Evolutionary conservation across 1,139 yeast species (phyloP), one percentile per base, ranked within the genome.

Genomic region (Taphrina wiesneri): DNA sequence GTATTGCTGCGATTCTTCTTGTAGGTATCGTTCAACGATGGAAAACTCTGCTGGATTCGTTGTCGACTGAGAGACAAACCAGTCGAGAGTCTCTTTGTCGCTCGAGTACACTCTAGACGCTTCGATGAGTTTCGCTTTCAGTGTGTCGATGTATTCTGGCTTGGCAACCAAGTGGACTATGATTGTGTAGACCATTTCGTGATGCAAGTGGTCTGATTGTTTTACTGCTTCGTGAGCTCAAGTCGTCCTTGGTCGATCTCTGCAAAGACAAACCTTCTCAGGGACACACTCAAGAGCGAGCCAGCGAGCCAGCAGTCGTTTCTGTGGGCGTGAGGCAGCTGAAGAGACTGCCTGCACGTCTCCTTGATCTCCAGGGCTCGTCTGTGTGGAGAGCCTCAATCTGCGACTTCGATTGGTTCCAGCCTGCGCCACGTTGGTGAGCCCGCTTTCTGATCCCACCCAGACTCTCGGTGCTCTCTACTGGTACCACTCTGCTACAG

Each of bases 171-270:
- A 49, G 36, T 61, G 65, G 28, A 61, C 65, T 30, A 61, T 52
- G 65, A 61, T 61, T 25, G 65, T 61, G 49, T 61, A 61, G 28
- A 61, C 65, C 65, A 61, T 61, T 2, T 54, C 2, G 43, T 39
- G 43, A 7, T 11, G 6, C 9, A 30, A 6, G 34, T 30, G 34
- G 34, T 6, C 34, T 30, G 34, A 11, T 30, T n/a, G n/a, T n/a
- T n/a, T n/a, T n/a, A n/a, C n/a, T n/a, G n/a, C n/a, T n/a, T n/a
- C n/a, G n/a, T n/a, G n/a, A n/a, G n/a, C n/a, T n/a, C n/a, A n/a
- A n/a, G n/a, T n/a, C n/a, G n/a, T n/a, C n/a, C n/a, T n/a, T n/a
- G n/a, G n/a, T n/a, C n/a, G n/a, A n/a, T n/a, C n/a, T n/a, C n/a
- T n/a, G n/a, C n/a, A n/a, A n/a, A n/a, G n/a, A n/a, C n/a, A n/a